Conservation (phyloP, 2,329 filamentous ascomycete species). For the Monilinia vaccinii-corymbosi region DNA sequence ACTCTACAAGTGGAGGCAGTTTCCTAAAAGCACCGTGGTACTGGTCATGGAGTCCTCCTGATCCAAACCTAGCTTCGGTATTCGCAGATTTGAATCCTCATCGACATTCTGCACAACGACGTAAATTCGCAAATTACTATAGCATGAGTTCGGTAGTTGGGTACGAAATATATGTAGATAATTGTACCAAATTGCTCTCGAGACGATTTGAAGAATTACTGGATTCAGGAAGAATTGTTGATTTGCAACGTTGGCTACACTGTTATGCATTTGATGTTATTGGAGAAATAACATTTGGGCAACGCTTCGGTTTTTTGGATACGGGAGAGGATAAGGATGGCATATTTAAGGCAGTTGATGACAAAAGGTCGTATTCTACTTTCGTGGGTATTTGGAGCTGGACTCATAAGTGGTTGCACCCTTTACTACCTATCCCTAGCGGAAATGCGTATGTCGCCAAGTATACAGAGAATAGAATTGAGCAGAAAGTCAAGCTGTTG, state of each 20-base stretch:
- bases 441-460: constrained; percentile 16
- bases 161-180: constrained; percentile 42
- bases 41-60: constrained; percentile 19
- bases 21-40: constrained; percentile 19
- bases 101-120: constrained; percentile 32
- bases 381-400: constrained; percentile 36
- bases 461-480: constrained; percentile 18
- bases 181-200: constrained; percentile 36
- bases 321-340: constrained; percentile 36
- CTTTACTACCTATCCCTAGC: constrained; percentile 17
- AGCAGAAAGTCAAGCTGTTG: constrained; percentile 10
- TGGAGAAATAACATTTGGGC: constrained; percentile 38
- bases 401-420: constrained; percentile 32
- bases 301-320: constrained; percentile 37
- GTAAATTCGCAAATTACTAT: constrained; percentile 37
- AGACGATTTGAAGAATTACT: constrained; percentile 33
- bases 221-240: constrained; percentile 23
- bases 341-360: constrained; percentile 34
- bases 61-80: constrained; percentile 19
- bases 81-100: constrained; percentile 31
- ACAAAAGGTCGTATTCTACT: constrained; percentile 31
- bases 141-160: constrained; percentile 39
- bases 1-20: constrained; percentile 31
- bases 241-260: constrained; percentile 37
- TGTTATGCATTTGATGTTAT: constrained; percentile 44